Conservation (phyloP, 1,284 basidiomycete species). For the Abortiporus biennis region DNA sequence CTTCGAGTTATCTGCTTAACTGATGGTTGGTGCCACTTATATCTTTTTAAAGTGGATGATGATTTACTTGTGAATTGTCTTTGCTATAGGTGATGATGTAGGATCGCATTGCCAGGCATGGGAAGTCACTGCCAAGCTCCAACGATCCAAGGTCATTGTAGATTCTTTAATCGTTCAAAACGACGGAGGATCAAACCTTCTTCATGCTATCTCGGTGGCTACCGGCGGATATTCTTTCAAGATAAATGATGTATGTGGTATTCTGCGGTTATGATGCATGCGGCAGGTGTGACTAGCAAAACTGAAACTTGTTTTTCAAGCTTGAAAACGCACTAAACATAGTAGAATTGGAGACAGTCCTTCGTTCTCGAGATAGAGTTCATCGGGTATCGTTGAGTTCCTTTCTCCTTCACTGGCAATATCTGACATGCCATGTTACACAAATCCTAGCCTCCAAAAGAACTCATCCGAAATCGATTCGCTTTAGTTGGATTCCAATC, state of each 20-base stretch:
- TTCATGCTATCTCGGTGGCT: slow-evolving; percentile 6
- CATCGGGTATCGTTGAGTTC: no score
- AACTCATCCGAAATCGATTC: no score
- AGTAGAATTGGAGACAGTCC: slow-evolving; percentile 10
- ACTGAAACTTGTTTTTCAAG: background rate
- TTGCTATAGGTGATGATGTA: slow-evolving; percentile 6
- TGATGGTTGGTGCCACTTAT: slow-evolving; percentile 6
- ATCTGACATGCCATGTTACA: no score
- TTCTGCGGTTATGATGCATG: background rate
- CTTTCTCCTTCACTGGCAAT: no score
- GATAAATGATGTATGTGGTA: background rate
- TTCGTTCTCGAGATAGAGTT: slow-evolving; percentile 7
- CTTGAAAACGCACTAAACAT: slow-evolving; percentile 11
- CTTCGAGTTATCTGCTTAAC: slow-evolving; percentile 10
- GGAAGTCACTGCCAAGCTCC: slow-evolving; percentile 3
- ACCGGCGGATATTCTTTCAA: background rate
- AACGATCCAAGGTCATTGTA: slow-evolving; percentile 5
- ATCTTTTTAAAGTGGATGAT: background rate
- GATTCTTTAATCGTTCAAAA: slow-evolving; percentile 9
- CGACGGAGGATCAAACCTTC: background rate
- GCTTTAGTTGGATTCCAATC: no score
- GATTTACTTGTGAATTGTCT: no score
- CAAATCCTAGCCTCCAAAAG: no score
- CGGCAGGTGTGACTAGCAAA: no score
- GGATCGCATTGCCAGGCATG: slow-evolving; percentile 1